A percentile compares a stretch with the other conserved stretches of the same genome.
phyloP scores from a whole-genome alignment of 306 rosid genomes.

The Acacia confusa region DNA sequence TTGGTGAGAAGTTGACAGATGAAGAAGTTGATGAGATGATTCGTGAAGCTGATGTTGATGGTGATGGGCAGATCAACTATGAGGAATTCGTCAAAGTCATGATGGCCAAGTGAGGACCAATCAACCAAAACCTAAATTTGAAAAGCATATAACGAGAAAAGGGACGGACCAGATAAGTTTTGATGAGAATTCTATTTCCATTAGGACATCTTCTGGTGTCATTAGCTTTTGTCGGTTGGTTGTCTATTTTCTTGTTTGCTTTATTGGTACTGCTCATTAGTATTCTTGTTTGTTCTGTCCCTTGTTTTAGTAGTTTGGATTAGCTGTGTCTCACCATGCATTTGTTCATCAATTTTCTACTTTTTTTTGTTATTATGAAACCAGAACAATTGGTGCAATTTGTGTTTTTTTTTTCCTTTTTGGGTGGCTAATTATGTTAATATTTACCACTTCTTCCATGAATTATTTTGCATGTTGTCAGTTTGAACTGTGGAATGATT shows the following conservation, averaged over 20 bases:
- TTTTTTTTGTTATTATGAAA: conserved; percentile 36
- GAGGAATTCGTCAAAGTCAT: conserved; percentile 87
- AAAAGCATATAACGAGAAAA: conserved; percentile 51
- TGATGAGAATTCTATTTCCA: conserved; percentile 54
- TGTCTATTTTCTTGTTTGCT: conserved; percentile 46
- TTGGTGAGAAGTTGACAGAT: conserved; percentile 85
- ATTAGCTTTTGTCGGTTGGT: conserved; percentile 52
- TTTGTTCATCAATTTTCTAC: conserved; percentile 39
- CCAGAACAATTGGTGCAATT: conserved; percentile 54
- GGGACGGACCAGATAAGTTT: conserved; percentile 56
- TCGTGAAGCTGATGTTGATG: conserved; percentile 82
- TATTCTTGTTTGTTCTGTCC: conserved; percentile 55
- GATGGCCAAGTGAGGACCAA: conserved; percentile 74
- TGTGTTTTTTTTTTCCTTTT: conserved; percentile 42
- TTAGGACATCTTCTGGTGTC: conserved; percentile 60
- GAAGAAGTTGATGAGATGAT: conserved; percentile 87
- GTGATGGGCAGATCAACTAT: conserved; percentile 80
- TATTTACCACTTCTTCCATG: conserved; percentile 26
- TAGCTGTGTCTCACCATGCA: conserved; percentile 49
- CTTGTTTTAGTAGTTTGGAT: conserved; percentile 49
- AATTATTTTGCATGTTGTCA: background rate
- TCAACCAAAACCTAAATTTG: conserved; percentile 41
- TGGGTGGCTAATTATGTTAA: conserved; percentile 47
- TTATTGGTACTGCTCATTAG: conserved; percentile 55
- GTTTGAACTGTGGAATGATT: background rate